Evolutionary conservation across 2,329 filamentous ascomycete genomes (phyloP), one percentile per base, ranked within the genome.

Genomic region (Colletotrichum endophyticum): DNA sequence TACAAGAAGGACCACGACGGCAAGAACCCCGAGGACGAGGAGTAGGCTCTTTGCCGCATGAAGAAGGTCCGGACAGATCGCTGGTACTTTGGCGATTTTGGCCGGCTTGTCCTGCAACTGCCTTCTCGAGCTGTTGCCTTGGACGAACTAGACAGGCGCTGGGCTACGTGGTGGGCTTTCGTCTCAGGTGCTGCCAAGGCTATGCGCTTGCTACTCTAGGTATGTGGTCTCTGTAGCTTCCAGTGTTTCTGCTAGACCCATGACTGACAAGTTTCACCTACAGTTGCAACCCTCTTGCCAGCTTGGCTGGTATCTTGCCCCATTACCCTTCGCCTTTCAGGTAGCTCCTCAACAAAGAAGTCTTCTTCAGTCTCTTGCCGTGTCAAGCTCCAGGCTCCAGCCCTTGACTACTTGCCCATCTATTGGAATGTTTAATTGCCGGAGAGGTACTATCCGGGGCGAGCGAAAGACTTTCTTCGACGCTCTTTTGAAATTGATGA

Each of bases 191-290:
- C 16, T n/a, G 7, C 27, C 12, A 12, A 19, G 6, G 9, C 57
- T 61, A 3, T n/a, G 16, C 27, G 13, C 16, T 32, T 61, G 6
- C 16, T 30, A 7, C 16, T 6, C 2, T n/a, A n/a, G 25, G 28
- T 61, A 32, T 19, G 57, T 0, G 9, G 0, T 13, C 7, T 2
- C n/a, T 3, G 6, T 22, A 2, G 0, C 44, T 13, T 13, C 0
- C 11, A 22, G 8, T 22, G 19, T 1, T 53, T 53, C 12, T 22
- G 44, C 12, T 22, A 12, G 2, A 4, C 3, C n/a, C 11, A 19
- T 53, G 2, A 0, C 44, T 53, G n/a, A 53, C 44, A 22, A 8
- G 3, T 8, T 13, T 2, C 22, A 4, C 3, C 44, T 53, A 22
- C n/a, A 53, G 44, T 7, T 53, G 44, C 44, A 13, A 53, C 44